Percentiles rank a stretch among this genome's conserved stretches.
phyloP scores from a whole-genome alignment of 805 yeast species.

The Metschnikowia shivogae region DNA sequence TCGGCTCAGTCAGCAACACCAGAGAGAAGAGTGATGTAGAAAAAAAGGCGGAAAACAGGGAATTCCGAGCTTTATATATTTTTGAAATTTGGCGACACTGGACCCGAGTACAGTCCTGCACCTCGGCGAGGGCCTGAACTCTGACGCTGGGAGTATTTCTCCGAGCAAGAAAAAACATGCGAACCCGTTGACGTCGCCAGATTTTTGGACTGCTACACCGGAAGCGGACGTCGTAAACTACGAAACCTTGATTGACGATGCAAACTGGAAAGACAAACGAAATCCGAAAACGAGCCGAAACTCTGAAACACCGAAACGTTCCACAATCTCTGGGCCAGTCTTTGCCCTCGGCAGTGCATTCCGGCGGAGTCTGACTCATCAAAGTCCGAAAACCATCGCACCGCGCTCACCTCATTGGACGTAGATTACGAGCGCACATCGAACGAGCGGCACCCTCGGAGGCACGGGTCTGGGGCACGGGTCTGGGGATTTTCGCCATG shows the following conservation, averaged over 20 bases:
- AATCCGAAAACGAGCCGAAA: too few species aligned
- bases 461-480: background rate
- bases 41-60: background rate
- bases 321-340: background rate
- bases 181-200: background rate
- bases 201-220: too few species aligned
- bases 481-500: too few species aligned
- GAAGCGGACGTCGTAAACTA: too few species aligned
- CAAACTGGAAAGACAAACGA: too few species aligned
- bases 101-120: constrained; percentile 1
- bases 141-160: constrained; percentile 6
- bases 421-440: background rate
- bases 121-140: constrained; percentile 4
- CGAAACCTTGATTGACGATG: too few species aligned
- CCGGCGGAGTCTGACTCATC: background rate
- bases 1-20: too few species aligned
- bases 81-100: background rate
- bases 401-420: constrained; percentile 2
- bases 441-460: background rate
- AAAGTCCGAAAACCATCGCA: constrained; percentile 1
- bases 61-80: background rate
- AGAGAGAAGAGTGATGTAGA: background rate
- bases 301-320: too few species aligned
- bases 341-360: background rate
- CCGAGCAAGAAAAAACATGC: constrained; percentile 5